A percentile compares a stretch with the other conserved stretches of the same genome.
phyloP scores from a whole-genome alignment of 176 grass and related monocot genomes.

The Musa itinerans region DNA sequence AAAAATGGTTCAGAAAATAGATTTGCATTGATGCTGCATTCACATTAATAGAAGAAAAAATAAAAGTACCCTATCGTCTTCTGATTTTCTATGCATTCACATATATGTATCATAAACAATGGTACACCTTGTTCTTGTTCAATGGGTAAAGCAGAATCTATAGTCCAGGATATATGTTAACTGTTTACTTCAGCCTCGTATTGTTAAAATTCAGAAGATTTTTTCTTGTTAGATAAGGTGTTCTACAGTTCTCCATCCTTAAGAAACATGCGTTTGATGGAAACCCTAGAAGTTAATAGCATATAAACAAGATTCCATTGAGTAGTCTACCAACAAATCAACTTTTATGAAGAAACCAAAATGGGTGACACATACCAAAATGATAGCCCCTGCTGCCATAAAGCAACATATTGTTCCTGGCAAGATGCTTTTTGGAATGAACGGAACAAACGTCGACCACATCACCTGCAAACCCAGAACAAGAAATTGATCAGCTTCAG shows the following conservation, averaged over 20 bases:
- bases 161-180: no score
- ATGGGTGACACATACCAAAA: conserved; percentile 33
- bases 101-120: no score
- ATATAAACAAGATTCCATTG: neutral
- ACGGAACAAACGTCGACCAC: conserved; percentile 96
- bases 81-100: no score
- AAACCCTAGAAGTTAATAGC: neutral
- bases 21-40: no score
- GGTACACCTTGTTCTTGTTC: no score
- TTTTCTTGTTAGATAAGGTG: neutral
- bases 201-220: no score
- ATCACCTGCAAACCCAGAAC: conserved; percentile 55
- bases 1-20: neutral
- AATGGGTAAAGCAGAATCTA: no score
- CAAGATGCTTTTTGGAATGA: conserved; percentile 75
- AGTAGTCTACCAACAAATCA: neutral
- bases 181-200: no score
- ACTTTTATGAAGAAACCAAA: neutral
- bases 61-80: no score
- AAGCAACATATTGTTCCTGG: conserved; percentile 59
- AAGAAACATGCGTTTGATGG: neutral
- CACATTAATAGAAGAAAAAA: no score
- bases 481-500: neutral
- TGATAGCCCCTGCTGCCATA: conserved; percentile 51
- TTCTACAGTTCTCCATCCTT: neutral